A percentile compares a stretch with the other conserved stretches of the same genome.
Conservation (phyloP, 768 basidiomycete genomes). For the Mycena alexandri region DNA sequence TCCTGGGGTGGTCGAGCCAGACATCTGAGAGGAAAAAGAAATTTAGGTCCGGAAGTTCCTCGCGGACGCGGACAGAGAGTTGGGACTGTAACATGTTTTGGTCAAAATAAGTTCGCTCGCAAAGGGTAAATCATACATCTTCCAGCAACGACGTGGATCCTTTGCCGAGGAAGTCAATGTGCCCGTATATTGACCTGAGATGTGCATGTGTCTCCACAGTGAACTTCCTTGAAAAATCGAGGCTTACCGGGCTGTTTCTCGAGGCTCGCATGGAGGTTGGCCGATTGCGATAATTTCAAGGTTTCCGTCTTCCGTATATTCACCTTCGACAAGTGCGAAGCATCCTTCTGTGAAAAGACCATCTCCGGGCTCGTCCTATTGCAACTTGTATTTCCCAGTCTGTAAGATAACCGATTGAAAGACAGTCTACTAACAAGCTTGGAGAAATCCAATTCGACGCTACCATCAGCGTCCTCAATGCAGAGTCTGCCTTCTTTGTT, state of each 20-base stretch:
- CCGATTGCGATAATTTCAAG: constrained; percentile 94
- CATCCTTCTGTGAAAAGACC: constrained; percentile 97
- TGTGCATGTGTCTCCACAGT: constrained; percentile 7
- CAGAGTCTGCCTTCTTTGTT: constrained; percentile 92
- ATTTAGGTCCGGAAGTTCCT: constrained; percentile 80
- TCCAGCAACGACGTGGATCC: constrained; percentile 91
- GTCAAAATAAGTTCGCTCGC: background rate
- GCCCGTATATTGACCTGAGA: constrained; percentile 90
- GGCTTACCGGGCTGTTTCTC: constrained; percentile 81
- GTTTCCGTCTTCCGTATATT: constrained; percentile 93
- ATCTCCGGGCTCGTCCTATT: constrained; percentile 89
- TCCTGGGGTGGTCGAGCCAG: constrained; percentile 92
- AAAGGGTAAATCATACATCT: constrained; percentile 70
- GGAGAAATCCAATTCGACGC: constrained; percentile 89
- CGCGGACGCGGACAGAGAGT: constrained; percentile 70
- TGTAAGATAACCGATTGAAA: constrained; percentile 18
- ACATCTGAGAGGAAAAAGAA: constrained; percentile 97
- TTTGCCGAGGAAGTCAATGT: constrained; percentile 97
- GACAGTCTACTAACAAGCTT: constrained; percentile 71
- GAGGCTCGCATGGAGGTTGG: constrained; percentile 95
- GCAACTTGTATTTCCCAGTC: constrained; percentile 37
- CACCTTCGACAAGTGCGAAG: constrained; percentile 95
- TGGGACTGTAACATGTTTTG: constrained; percentile 61
- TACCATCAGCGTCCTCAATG: constrained; percentile 94
- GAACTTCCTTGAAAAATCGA: background rate